Base-by-base conservation (phyloP, 768 basidiomycete species). In the Suillus occidentalis region DNA sequence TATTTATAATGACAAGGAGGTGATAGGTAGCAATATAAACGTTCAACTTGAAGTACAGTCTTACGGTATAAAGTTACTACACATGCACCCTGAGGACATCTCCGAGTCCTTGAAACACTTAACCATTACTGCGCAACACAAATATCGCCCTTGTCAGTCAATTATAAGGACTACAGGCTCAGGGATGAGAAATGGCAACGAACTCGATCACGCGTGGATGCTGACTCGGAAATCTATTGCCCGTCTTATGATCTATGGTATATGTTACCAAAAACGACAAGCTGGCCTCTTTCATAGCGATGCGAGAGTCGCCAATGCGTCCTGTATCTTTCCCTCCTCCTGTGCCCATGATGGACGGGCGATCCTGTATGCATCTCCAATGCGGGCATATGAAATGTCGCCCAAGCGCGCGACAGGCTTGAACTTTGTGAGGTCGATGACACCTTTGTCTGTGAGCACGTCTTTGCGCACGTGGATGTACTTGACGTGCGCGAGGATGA, bases 391-490 rank as follows among this genome's bases (percentile, higher is more conserved):
- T 39, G 76, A 56, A 47, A 77, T 78, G 62, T 78, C 82, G 13
- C 82, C 82, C 67, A 82, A 37, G 31, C 81, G 69, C 5, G 70
- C 68, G 20, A 82, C 62, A 1, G 82, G 77, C 50, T 73, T 74
- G 8, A 79, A 72, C 70, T 73, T 75, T 56, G 74, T 69, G 16
- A 76, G 65, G 52, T 82, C 82, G 65, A 82, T 69, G 10, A 64
- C 70, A 0, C 78, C 79, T 25, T 69, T 70, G 45, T 72, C 74
- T 56, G 71, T 78, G 47, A 82, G 68, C 65, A 80, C 65, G 61
- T 79, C 80, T 28, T 78, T 77, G 57, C 82, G 79, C 9, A 83
- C 76, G 63, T 83, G 82, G 45, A 83, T 76, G 39, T 69, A 70
- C 66, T 77, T 80, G 36, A 83, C 75, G 50, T 67, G 75, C 2